A percentile compares a stretch with the other conserved stretches of the same genome.
phyloP scores from a whole-genome alignment of 2,329 filamentous ascomycete species.

The Trichoderma koningiopsis region DNA sequence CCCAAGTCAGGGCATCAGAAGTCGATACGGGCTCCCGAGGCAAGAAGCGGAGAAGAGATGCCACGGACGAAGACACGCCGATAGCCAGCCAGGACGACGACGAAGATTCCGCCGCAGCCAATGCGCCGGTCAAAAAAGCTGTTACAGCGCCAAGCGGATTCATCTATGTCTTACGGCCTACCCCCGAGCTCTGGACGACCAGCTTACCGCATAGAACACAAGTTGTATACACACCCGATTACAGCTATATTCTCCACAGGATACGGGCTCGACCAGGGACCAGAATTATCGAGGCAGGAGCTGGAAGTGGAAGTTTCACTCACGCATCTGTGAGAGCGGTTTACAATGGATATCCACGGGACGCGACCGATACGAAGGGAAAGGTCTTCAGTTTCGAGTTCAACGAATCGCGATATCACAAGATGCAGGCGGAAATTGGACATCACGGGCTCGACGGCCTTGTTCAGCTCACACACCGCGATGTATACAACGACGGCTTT shows the following conservation, averaged over 20 bases:
- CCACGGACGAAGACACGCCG: conserved; percentile 48
- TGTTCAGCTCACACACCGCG: conserved; percentile 74
- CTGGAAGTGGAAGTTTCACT: conserved; percentile 81
- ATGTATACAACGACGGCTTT: conserved; percentile 78
- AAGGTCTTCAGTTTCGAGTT: conserved; percentile 84
- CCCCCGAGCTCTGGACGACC: conserved; percentile 79
- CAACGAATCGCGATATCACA: conserved; percentile 70
- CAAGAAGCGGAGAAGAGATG: conserved; percentile 62
- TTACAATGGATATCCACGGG: conserved; percentile 67
- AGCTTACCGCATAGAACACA: conserved; percentile 81
- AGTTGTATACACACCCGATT: conserved; percentile 85
- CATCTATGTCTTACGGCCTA: conserved; percentile 75
- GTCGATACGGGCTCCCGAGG: conserved; percentile 92
- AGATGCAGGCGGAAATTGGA: conserved; percentile 69
- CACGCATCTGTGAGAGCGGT: conserved; percentile 76
- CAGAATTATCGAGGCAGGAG: conserved; percentile 76
- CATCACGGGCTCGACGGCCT: conserved; percentile 66
- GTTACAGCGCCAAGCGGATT: conserved; percentile 67
- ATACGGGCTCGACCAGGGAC: conserved; percentile 73
- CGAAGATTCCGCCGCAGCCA: conserved; percentile 39
- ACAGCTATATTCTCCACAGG: conserved; percentile 79
- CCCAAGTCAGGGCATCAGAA: conserved; percentile 83
- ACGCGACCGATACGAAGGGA: conserved; percentile 53
- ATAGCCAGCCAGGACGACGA: conserved; percentile 40
- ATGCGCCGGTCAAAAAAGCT: conserved; percentile 48